Evolutionary conservation across 805 yeast genomes (phyloP), one percentile per base, ranked within the genome.

Genomic region (Ogataea pini): DNA sequence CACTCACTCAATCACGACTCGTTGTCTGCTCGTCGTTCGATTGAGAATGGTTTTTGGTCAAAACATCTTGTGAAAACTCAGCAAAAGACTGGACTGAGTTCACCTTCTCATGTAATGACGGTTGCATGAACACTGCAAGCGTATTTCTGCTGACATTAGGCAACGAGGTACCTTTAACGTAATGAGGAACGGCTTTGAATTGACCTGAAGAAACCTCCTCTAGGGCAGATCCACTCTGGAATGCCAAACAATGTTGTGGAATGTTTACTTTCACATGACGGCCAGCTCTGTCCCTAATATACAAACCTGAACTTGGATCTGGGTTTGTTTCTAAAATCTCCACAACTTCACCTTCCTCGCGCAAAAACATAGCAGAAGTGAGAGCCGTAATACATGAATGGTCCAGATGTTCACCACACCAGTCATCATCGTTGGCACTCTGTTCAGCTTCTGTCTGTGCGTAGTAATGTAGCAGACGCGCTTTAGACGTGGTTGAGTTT

Each of bases 401-500:
- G 59, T 81, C 86, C 36, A 72, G 54, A 57, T 81, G 86, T 54
- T 79, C 82, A 0, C 84, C 85, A 60, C 86, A 81, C 86, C 86
- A 81, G 36, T 71, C 72, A 46, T 64, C 71, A 12, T 63, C 66
- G 7, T 40, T 48, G 1, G 48, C 52, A 0, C 46, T 39, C 6
- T 42, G 22, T 1, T 40, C 31, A 7, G 42, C 24, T 1, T 40
- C 31, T 9, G 38, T 51, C 14, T 50, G 52, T 1, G 83, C 78
- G 50, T 67, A 80, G 55, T 81, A 81, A 53, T 81, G 85, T 36
- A 81, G 62, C 29, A 81, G 62, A 27, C 86, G 63, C 1, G 85
- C 85, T 56, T 81, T 80, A 3, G 85, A 72, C 28, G 81, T 75
- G 27, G 79, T 77, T 9, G 83, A 77, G 12, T 68, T 63, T 38